Evolutionary conservation across 345 rosid species (phyloP).

Genomic region (Sonneratia caseolaris): DNA sequence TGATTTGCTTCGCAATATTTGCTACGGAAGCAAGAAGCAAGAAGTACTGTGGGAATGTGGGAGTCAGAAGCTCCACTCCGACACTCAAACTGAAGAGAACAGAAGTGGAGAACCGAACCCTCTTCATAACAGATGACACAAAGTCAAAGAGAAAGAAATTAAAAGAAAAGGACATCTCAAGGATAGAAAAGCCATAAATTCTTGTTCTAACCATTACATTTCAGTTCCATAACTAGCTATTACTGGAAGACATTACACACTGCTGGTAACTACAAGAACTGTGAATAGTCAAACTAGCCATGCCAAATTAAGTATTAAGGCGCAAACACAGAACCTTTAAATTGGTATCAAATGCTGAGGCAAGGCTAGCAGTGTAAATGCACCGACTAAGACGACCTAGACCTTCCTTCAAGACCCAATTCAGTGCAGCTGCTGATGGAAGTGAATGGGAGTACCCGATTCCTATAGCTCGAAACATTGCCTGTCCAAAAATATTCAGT

Average conservation of each 20-base stretch:
- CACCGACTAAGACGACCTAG: conserved; percentile 83
- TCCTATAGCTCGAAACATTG: conserved; percentile 88
- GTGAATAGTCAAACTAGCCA: not conserved
- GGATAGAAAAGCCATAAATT: not conserved
- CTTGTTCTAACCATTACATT: conserved; percentile 1
- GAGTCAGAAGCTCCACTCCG: conserved; percentile 87
- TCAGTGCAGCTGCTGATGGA: conserved; percentile 82
- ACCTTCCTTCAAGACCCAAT: conserved; percentile 89
- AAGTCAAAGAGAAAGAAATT: conserved; percentile 5
- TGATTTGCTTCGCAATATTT: conserved; percentile 89
- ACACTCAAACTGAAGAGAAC: conserved; percentile 77
- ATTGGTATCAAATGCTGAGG: conserved; percentile 85
- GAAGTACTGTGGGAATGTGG: conserved; percentile 62
- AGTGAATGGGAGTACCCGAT: conserved; percentile 75
- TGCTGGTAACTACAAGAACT: not conserved
- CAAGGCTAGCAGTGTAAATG: conserved; percentile 79
- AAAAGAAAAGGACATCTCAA: not conserved
- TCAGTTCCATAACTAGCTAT: not conserved
- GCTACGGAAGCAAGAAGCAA: conserved; percentile 77
- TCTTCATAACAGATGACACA: conserved; percentile 30
- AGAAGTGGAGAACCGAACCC: conserved; percentile 81
- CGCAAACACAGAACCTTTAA: conserved; percentile 46
- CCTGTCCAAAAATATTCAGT: conserved; percentile 22
- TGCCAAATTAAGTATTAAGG: not conserved
- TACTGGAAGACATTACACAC: not conserved